A percentile compares a stretch with the other conserved stretches of the same genome.
Conservation (phyloP, 148 eudicot species). For the Gaultheria prostrata region DNA sequence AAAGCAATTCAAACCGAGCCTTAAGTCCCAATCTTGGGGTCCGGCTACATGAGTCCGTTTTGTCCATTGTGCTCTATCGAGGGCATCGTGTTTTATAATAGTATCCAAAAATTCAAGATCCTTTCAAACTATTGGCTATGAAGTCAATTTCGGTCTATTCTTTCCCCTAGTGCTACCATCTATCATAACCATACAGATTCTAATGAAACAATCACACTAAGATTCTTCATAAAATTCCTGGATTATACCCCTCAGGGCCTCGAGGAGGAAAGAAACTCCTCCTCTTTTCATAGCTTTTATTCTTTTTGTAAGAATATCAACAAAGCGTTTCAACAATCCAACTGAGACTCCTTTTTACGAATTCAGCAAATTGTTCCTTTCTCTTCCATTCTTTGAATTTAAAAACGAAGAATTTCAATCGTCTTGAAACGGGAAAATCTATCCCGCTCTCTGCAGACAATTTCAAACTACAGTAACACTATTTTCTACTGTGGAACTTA, state of each 20-base stretch:
- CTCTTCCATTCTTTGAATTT: neutral
- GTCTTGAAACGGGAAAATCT: neutral
- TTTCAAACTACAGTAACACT: neutral
- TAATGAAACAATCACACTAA: neutral
- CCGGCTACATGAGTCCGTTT: neutral
- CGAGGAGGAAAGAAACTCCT: neutral
- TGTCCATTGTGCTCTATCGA: neutral
- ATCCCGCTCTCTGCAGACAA: neutral
- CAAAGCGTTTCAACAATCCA: neutral
- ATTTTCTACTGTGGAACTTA: neutral
- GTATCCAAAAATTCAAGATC: neutral
- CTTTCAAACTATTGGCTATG: neutral
- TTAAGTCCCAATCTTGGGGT: neutral
- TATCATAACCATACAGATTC: neutral
- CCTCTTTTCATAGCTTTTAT: neutral
- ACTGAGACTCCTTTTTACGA: neutral
- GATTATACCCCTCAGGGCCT: neutral
- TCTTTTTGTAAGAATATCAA: neutral
- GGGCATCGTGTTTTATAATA: neutral
- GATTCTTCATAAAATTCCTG: neutral
- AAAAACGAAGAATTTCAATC: neutral
- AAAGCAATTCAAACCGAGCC: neutral
- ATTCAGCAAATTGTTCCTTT: neutral
- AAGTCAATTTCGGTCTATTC: neutral
- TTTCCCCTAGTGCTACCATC: neutral